Conservation (phyloP, 371 early-diverging fungal species). For the Coemansia sp. region DNA sequence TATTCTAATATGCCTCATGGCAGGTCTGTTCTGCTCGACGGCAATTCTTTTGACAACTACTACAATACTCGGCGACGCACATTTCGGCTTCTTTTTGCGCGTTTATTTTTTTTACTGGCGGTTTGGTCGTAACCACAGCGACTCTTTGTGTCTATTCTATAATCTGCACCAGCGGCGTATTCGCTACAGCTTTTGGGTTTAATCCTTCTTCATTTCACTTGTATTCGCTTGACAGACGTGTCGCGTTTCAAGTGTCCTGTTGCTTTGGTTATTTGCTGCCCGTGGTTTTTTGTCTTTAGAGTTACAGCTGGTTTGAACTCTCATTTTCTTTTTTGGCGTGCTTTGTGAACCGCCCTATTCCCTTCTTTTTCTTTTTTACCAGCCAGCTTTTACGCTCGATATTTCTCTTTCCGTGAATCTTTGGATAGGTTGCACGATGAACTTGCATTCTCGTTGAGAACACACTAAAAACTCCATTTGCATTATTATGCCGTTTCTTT, state of each 20-base stretch:
- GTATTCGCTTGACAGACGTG: no score
- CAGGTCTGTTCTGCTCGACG: not conserved
- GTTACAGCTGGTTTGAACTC: constrained; percentile 2
- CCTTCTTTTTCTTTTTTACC: not conserved
- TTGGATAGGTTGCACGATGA: no score
- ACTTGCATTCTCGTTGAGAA: no score
- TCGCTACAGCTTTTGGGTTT: no score
- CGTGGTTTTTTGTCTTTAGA: not conserved
- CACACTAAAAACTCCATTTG: no score
- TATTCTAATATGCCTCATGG: not conserved
- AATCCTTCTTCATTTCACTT: not conserved
- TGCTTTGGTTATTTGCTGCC: not conserved
- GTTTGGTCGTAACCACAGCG: no score
- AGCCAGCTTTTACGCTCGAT: not conserved
- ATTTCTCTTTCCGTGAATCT: not conserved
- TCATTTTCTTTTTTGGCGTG: not conserved
- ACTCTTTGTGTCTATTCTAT: no score
- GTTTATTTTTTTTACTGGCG: not conserved
- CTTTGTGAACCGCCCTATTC: not conserved
- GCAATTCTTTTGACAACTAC: not conserved
- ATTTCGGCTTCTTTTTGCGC: not conserved
- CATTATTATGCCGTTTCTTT: no score
- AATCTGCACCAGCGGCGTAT: no score
- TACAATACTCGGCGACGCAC: not conserved
- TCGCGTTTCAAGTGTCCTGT: not conserved